Percentiles rank a stretch among this genome's conserved stretches.
These are phyloP conservation scores for Dissophora globulifera DNA, from an alignment of 192 early-diverging fungal species.

Conservation along the genomic window DNA sequence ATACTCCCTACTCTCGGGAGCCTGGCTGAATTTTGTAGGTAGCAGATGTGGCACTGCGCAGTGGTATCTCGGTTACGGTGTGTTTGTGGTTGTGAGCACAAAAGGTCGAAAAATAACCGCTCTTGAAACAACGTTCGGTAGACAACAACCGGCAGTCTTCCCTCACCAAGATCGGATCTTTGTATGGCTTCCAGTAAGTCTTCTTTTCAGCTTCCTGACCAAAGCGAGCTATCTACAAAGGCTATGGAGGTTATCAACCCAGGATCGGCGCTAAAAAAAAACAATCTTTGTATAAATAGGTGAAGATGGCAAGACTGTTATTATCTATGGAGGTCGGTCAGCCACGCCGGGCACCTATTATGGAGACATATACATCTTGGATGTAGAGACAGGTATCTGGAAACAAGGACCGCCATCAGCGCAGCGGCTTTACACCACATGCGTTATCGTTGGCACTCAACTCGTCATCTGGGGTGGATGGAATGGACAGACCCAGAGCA, in stretches of 20 bases:
- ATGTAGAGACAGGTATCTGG: slow-evolving; percentile 3
- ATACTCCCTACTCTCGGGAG: neutral
- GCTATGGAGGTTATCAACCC: too few species aligned
- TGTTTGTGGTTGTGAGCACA: too few species aligned
- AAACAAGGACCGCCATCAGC: neutral
- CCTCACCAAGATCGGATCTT: slow-evolving; percentile 12
- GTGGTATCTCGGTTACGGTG: too few species aligned
- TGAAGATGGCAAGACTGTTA: slow-evolving; percentile 14
- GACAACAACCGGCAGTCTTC: slow-evolving; percentile 1
- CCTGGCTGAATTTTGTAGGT: slow-evolving; percentile 9
- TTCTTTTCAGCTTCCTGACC: too few species aligned
- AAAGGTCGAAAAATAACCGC: too few species aligned
- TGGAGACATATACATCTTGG: slow-evolving; percentile 8
- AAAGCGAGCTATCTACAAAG: too few species aligned
- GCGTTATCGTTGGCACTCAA: slow-evolving; percentile 21
- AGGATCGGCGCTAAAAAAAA: too few species aligned
- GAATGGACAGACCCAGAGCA: neutral
- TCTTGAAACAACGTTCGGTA: neutral
- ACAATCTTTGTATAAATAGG: too few species aligned
- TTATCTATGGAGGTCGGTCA: slow-evolving; percentile 15
- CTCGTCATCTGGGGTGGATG: slow-evolving; percentile 29
- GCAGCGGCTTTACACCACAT: slow-evolving; percentile 14
- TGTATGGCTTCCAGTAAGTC: slow-evolving; percentile 25
- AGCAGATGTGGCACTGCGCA: too few species aligned
- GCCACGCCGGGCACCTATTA: neutral